These are phyloP conservation scores for Aaosphaeria pasadenensis DNA, from an alignment of 2,329 filamentous ascomycete genomes.

Conservation along the genomic window DNA sequence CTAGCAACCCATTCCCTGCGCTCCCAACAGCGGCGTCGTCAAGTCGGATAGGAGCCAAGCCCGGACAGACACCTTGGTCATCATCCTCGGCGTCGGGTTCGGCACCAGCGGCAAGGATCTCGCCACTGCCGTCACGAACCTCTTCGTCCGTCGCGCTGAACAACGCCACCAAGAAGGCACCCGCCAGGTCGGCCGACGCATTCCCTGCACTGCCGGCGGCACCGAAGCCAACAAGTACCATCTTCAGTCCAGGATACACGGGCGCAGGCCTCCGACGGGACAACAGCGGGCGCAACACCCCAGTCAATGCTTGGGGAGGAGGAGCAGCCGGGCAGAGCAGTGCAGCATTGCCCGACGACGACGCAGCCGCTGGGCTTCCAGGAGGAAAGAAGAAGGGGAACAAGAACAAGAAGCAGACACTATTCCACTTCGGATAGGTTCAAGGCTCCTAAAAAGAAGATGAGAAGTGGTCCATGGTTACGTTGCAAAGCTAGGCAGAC, in stretches of 20 bases:
- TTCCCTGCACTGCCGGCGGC: constrained; percentile 84
- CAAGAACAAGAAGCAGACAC: constrained; percentile 50
- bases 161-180: constrained; percentile 12
- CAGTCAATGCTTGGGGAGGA: constrained; percentile 41
- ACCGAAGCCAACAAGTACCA: constrained; percentile 61
- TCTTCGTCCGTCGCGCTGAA: constrained; percentile 24
- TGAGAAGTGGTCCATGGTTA: not conserved
- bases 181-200: constrained; percentile 48
- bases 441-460: no score
- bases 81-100: constrained; percentile 16
- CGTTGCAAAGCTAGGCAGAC: no score
- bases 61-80: constrained; percentile 35
- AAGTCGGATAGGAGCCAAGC: constrained; percentile 31
- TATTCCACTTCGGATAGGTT: constrained; percentile 48
- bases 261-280: constrained; percentile 44
- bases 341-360: constrained; percentile 18
- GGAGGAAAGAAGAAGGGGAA: constrained; percentile 45
- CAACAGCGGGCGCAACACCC: constrained; percentile 38
- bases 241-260: constrained; percentile 50
- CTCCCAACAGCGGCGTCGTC: constrained; percentile 22
- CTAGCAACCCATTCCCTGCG: constrained; percentile 30
- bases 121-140: constrained; percentile 36
- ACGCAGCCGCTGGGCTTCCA: constrained; percentile 7
- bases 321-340: constrained; percentile 16
- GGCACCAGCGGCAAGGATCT: constrained; percentile 26